A percentile compares a stretch with the other conserved stretches of the same genome.
phyloP scores from a whole-genome alignment of 2,329 filamentous ascomycete genomes.

The Ophiostoma australiae region DNA sequence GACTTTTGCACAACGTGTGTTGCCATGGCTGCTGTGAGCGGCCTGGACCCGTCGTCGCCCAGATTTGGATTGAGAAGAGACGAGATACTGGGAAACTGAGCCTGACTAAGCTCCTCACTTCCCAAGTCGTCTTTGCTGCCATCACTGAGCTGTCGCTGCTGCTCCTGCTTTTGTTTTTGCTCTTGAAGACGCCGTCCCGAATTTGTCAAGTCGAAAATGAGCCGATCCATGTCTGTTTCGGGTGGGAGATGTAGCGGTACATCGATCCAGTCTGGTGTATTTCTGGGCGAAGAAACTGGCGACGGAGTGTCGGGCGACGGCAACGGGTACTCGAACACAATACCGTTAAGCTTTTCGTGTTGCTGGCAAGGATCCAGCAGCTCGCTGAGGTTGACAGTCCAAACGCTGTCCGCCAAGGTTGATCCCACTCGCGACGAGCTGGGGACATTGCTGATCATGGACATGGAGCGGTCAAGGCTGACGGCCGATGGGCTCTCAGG shows the following conservation, averaged over 20 bases:
- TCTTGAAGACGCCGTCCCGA: slow-evolving; percentile 17
- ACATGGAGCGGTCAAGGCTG: slow-evolving; percentile 8
- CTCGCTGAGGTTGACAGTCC: slow-evolving; percentile 17
- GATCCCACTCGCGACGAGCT: not conserved
- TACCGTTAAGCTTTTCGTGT: slow-evolving; percentile 21
- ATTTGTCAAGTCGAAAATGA: slow-evolving; percentile 20
- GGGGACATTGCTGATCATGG: not conserved
- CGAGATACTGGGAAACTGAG: slow-evolving; percentile 30
- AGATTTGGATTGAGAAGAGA: slow-evolving; percentile 29
- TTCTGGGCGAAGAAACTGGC: not conserved
- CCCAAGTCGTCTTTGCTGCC: not conserved
- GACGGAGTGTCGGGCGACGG: slow-evolving; percentile 2
- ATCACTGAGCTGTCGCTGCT: not conserved
- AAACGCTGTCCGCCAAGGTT: not conserved
- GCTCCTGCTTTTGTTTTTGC: not conserved
- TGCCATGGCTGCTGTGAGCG: slow-evolving; percentile 19
- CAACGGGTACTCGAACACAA: slow-evolving; percentile 20
- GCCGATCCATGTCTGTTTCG: slow-evolving; percentile 17
- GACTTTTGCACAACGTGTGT: slow-evolving; percentile 20
- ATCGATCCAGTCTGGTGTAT: slow-evolving; percentile 12
- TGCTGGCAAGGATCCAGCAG: slow-evolving; percentile 20
- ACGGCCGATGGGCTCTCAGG: not conserved
- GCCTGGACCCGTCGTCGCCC: slow-evolving; percentile 20
- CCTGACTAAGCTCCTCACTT: slow-evolving; percentile 21
- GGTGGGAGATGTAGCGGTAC: slow-evolving; percentile 22